A percentile compares a stretch with the other conserved stretches of the same genome.
These are phyloP conservation scores for Paraphoma sp. DNA, from an alignment of 2,329 filamentous ascomycete species.

Conservation along the genomic window DNA sequence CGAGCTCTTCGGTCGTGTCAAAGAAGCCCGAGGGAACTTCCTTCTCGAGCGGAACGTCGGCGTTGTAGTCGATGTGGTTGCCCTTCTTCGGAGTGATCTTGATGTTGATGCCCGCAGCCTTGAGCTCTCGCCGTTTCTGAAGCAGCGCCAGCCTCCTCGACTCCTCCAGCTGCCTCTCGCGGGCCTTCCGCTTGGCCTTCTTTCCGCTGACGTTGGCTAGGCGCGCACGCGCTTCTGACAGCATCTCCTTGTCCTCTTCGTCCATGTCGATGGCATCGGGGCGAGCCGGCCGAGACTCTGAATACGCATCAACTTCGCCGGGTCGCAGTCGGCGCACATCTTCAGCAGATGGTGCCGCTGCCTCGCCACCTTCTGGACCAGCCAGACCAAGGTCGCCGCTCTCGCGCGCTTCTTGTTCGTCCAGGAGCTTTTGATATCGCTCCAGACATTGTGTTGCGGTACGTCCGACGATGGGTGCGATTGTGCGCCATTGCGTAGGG, in stretches of 20 bases:
- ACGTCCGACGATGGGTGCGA: constrained; percentile 93
- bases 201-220: constrained; percentile 98
- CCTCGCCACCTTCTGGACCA: constrained; percentile 86
- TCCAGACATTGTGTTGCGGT: constrained; percentile 97
- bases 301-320: constrained; percentile 95
- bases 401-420: constrained; percentile 93
- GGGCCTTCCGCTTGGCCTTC: constrained; percentile 96
- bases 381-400: constrained; percentile 79
- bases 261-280: constrained; percentile 98
- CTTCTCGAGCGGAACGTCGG: constrained; percentile 97
- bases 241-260: constrained; percentile 99
- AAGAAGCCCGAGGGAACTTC: constrained; percentile 88
- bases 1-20: constrained; percentile 84
- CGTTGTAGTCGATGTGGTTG: constrained; percentile 99
- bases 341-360: constrained; percentile 86
- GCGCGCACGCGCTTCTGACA: constrained; percentile 95
- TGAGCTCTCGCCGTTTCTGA: constrained; percentile 94
- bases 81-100: constrained; percentile 91
- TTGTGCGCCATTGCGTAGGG: constrained; percentile 99
- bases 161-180: constrained; percentile 94
- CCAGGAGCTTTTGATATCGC: constrained; percentile 93
- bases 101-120: constrained; percentile 97
- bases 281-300: constrained; percentile 81
- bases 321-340: constrained; percentile 88
- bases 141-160: constrained; percentile 86